Evolutionary conservation across 164 flowering plant genomes (phyloP), one percentile per base, ranked within the genome.

Genomic region (Vitis rupestris): DNA sequence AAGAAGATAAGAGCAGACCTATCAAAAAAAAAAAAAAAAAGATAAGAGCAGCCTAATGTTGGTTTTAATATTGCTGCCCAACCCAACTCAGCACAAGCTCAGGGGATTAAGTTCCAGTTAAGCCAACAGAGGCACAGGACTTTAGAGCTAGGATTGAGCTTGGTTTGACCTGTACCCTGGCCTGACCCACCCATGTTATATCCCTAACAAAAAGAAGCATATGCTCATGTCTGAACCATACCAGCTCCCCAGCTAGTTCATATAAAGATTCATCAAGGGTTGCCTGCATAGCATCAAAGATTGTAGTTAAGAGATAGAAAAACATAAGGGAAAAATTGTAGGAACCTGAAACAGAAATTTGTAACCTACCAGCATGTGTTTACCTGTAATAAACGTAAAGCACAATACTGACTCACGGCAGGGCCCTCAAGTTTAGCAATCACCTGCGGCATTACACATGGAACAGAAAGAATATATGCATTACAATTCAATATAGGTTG

Each of bases 221-320:
- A 60, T 51, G 12, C 31, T 29, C 51, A 60, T 55, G 60, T n/a
- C 64, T 7, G 27, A 74, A 70, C 30, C 68, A 31, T 91, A 95
- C 99, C 98, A 95, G 93, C 80, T 95, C 99, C 68, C 99, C 99
- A 70, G 98, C 99, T 66, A 95, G 97, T 81, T 95, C 99, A 82
- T 95, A 95, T 59, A 95, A 80, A 65, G 97, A 91, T 76, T 93
- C 99, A 70, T 93, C 97, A 51, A 95, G 93, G 64, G 98, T 93
- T 71, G 98, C 99, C 94, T 95, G 87, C 77, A 80, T 50, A 59
- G 65, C 48, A 30, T 47, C 59, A 12, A 71, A 71, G 56, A 63
- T 30, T 51, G 14, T 60, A 27, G 48, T 14, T 63, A 52, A 59
- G 16, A 9, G 9, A 23, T 9, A 12, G 58, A 57, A 29, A 56